Evolutionary conservation across 2,329 filamentous ascomycete genomes (phyloP), one percentile per base, ranked within the genome.

Genomic region (Colletotrichum ledebouriae): DNA sequence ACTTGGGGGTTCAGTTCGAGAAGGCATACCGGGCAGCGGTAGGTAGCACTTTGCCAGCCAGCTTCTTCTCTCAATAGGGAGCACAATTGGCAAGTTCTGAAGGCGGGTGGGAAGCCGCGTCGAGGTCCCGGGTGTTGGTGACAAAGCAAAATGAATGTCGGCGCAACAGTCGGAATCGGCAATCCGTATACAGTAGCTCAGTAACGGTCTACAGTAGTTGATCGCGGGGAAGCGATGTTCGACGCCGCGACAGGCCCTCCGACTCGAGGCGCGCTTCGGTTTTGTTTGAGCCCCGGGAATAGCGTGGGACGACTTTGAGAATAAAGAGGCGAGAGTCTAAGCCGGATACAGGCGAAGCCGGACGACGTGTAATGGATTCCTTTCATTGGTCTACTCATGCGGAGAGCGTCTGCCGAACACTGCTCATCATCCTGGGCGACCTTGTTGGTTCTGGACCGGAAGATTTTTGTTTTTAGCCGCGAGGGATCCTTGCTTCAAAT

Each of bases 1-100:
- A 17, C n/a, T 46, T 25, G 34, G n/a, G 22, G 42, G 49, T 10
- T 50, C 34, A 22, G 61, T 50, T 46, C 20, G 66, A 56, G 42
- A 60, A 60, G 66, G 55, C 66, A 69, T 69, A 69, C 66, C 66
- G 66, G 66, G 56, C 56, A 33, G 61, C 55, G 41, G 47, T 13
- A 37, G 13, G 33, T 22, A 13, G 11, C 33, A 41, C 33, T 9
- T 5, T 46, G 17, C 20, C 13, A 37, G 52, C 33, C 33, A 17
- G 52, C 41, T 34, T 57, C 39, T 44, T 42, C 20, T 44, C 12
- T 42, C 20, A 9, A 2, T 34, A 2, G 20, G 1, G 25, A 55
- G 22, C 42, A 47, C 58, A 17, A 15, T 20, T 12, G 41, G 4
- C 10, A 39, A 61, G 47, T 34, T 34, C n/a, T 46, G 57, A 12